A percentile compares a stretch with the other conserved stretches of the same genome.
phyloP scores from a whole-genome alignment of 108 stramenopile genomes.

The Nitzschia sp. region DNA sequence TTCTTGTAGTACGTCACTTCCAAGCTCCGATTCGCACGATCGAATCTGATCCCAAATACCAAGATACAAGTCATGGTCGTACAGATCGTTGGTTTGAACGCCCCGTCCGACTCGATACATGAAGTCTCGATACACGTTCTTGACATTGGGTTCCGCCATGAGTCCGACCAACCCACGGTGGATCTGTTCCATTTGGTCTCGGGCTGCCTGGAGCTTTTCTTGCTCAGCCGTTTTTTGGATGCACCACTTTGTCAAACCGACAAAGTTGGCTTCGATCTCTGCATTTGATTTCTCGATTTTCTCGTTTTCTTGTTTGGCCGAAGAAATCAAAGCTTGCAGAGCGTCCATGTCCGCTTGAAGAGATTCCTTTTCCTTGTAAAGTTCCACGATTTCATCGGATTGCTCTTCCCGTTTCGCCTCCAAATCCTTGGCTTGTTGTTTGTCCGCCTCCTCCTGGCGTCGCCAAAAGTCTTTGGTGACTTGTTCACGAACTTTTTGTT shows the following conservation, averaged over 20 bases:
- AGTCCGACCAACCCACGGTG: background rate
- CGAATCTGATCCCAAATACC: background rate
- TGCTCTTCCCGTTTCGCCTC: background rate
- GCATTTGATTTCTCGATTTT: background rate
- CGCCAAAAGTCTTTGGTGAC: background rate
- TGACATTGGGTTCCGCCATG: background rate
- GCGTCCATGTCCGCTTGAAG: background rate
- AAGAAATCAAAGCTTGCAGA: background rate
- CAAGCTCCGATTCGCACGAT: constrained; percentile 1
- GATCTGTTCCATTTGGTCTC: background rate
- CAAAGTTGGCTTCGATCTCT: background rate
- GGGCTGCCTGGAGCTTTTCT: background rate
- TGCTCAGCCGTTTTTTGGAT: background rate
- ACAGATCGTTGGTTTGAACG: background rate
- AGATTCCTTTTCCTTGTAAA: background rate
- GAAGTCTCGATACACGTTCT: background rate
- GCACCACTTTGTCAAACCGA: background rate
- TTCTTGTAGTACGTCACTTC: background rate
- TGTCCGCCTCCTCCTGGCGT: background rate
- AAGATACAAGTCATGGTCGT: constrained; percentile 1
- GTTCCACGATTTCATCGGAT: background rate
- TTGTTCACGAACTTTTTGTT: background rate
- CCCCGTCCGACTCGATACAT: constrained; percentile 3
- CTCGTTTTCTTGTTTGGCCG: background rate
- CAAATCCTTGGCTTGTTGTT: background rate